Conservation (phyloP, 2,329 filamentous ascomycete genomes). For the Botrytis galanthina region DNA sequence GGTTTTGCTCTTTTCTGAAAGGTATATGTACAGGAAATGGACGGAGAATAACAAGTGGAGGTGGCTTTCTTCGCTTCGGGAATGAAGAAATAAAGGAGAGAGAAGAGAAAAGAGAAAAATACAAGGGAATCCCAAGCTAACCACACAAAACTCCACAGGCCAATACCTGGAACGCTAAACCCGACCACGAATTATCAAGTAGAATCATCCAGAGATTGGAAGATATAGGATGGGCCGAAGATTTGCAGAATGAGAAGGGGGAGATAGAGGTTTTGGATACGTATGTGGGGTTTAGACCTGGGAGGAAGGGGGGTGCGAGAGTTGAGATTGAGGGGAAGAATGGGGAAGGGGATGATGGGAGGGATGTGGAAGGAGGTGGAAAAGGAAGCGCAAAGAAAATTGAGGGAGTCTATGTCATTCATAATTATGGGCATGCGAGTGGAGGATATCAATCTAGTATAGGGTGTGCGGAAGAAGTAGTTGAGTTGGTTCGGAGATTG, state of each 20-base stretch:
- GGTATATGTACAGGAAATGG: not conserved
- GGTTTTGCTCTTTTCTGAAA: too few species aligned
- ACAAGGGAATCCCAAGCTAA: not conserved
- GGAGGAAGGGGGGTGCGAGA: not conserved
- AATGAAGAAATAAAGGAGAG: too few species aligned
- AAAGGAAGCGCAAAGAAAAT: not conserved
- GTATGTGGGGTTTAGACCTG: not conserved
- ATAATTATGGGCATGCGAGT: constrained; percentile 49
- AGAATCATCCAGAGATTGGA: not conserved
- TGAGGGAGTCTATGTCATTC: constrained; percentile 40
- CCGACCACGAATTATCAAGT: not conserved
- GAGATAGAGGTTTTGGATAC: not conserved
- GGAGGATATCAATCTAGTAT: constrained; percentile 42
- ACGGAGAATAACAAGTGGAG: not conserved
- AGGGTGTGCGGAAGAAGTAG: constrained; percentile 34
- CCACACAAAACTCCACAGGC: not conserved
- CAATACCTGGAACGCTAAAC: not conserved
- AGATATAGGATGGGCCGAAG: not conserved
- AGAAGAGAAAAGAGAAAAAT: too few species aligned
- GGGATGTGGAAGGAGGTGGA: not conserved
- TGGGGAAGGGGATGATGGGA: not conserved
- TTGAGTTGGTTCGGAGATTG: constrained; percentile 22
- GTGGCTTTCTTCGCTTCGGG: not conserved
- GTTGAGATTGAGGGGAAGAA: constrained; percentile 28
- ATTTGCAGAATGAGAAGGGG: not conserved